Evolutionary conservation across 768 basidiomycete genomes (phyloP), one percentile per base, ranked within the genome.

Genomic region (Tulasnella sp.): DNA sequence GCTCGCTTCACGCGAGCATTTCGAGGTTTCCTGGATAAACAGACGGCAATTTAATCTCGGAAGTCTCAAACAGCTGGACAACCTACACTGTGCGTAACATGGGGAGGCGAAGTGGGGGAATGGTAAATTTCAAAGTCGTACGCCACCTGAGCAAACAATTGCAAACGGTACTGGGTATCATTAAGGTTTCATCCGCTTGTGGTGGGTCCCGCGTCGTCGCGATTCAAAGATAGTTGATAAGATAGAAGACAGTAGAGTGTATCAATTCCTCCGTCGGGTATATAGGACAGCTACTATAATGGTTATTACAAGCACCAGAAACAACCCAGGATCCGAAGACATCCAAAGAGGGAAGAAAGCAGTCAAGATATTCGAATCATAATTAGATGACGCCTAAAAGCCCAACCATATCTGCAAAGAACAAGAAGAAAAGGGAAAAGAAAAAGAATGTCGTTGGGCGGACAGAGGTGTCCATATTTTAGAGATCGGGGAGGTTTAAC

Each of bases 1-100:
- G 91, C 97, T 81, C 98, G 90, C 87, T 99, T 99, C 20, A 94
- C 94, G 48, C 97, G 91, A 8, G 98, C 97, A 89, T 97, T 98
- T 89, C 94, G 95, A 31, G 98, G 96, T 88, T 97, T 98, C 84
- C 92, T 93, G n/a, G 12, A 44, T 75, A 44, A 37, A 18, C 16
- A 40, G 9, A 34, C 34, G 14, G 31, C 1, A 44, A 40, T 42
- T 75, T 75, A 75, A 37, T 31, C 34, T 44, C 40, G 37, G 40
- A 75, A 7, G 2, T 44, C 5, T 31, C 46, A 22, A 34, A 44
- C 31, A 16, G 28, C 28, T 28, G 4, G 64, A 69, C 16, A 69
- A 42, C 74, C 40, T 42, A 75, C 74, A 75, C 74, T 42, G 74
- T 75, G n/a, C 74, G 74, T 20, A 75, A 24, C 74, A 75, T 75